Base-by-base conservation (phyloP, 1,284 basidiomycete species). In the Cerrena zonata region DNA sequence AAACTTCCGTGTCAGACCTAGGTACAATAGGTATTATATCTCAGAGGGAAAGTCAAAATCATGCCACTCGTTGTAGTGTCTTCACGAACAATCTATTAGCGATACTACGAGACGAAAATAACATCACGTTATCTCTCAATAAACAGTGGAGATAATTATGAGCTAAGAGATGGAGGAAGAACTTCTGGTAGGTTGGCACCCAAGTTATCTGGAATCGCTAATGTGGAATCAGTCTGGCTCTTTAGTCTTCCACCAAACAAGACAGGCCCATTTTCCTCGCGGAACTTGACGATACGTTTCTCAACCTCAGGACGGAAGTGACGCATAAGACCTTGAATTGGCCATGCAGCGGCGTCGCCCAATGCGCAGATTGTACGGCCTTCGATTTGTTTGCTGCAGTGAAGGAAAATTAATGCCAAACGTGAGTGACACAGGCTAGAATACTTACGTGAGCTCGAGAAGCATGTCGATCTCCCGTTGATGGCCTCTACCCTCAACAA, bases 261-360 rank as follows among this genome's bases (percentile, higher is more conserved):
- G 47, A 97, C 94, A 19, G 82, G 78, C 3, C 95, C 95, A 58
- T 96, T 78, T 58, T 77, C 72, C 47, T 77, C 79, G 54, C 91
- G 80, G 82, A 86, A 99, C 21, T 80, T 73, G 5, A 79, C 78
- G 56, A 99, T 91, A 52, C 94, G 86, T 51, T 77, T 75, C 73
- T 98, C 94, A 36, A 98, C 91, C 63, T 93, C 86, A 1, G 93
- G 93, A 57, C 94, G 84, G 87, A 98, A 99, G 72, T 97, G 91
- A 54, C 92, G 88, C 83, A 98, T 90, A 53, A 98, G 79, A 51
- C 91, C 91, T 64, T 98, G 95, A 54, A 98, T 94, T 5, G 95
- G 95, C 95, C 95, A 99, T 4, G 95, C 95, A 19, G 95, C 94
- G 4, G 95, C 95, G 61, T 99, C 95, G 23, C 95, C 94, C 38